A percentile compares a stretch with the other conserved stretches of the same genome.
Conservation (phyloP, 208 protist genomes). For the Phytomonas sp. region DNA sequence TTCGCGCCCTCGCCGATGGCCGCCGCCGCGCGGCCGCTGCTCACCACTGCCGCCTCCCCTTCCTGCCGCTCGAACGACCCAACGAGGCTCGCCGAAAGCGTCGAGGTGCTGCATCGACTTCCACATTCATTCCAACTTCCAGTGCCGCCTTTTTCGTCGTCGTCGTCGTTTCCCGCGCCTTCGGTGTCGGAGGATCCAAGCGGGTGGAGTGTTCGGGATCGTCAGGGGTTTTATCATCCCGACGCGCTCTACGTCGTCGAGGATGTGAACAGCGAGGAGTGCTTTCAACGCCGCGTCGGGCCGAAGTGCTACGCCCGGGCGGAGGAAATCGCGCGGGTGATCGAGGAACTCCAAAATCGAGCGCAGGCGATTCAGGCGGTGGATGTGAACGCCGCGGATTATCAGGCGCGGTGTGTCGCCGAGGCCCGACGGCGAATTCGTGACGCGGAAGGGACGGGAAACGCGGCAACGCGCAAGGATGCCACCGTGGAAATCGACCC, state of each 20-base stretch:
- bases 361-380: constrained; percentile 8
- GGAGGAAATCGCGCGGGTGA: too few species aligned
- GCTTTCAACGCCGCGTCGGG: constrained; percentile 34
- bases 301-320: constrained; percentile 13
- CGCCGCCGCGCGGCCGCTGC: too few species aligned
- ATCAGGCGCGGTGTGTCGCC: constrained; percentile 12
- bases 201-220: not conserved
- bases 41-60: too few species aligned
- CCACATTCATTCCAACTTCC: not conserved
- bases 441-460: not conserved
- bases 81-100: too few species aligned
- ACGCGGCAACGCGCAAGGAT: not conserved
- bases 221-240: constrained; percentile 28
- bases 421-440: constrained; percentile 3
- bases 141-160: constrained; percentile 3
- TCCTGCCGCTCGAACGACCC: too few species aligned
- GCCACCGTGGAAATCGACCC: not conserved
- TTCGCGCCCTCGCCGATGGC: too few species aligned
- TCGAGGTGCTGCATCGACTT: too few species aligned
- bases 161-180: not conserved
- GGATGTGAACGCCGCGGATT: constrained; percentile 8
- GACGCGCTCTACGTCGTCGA: constrained; percentile 40
- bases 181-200: not conserved
- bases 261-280: constrained; percentile 81
- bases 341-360: constrained; percentile 10